phyloP scores from a whole-genome alignment of 768 basidiomycete genomes.

The Rhizopogon rudus region DNA sequence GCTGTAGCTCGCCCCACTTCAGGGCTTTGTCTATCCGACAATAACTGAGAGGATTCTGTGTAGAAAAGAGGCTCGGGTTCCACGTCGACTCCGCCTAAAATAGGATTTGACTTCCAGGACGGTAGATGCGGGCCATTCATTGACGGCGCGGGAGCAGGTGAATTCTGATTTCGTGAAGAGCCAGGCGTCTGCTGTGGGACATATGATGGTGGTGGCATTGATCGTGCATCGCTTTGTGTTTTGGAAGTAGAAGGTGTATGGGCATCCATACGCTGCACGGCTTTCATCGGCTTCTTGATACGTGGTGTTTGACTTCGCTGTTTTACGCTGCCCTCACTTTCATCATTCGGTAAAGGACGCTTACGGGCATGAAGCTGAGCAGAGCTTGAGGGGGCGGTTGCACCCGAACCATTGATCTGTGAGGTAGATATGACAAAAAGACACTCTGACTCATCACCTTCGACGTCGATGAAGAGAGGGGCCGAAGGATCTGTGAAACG shows the following conservation, averaged over 20 bases:
- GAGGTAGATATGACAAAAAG: conserved; percentile 81
- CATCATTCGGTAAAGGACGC: conserved; percentile 14
- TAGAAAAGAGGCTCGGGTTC: conserved; percentile 17
- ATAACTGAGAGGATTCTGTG: conserved; percentile 18
- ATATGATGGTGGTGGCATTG: conserved; percentile 36
- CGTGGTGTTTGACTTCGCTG: conserved; percentile 33
- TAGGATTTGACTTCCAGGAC: neutral
- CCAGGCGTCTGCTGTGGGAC: conserved; percentile 11
- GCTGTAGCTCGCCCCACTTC: neutral
- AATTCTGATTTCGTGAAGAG: conserved; percentile 3
- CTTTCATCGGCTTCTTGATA: conserved; percentile 33
- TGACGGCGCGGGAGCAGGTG: neutral
- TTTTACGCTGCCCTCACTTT: conserved; percentile 15
- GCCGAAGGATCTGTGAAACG: conserved; percentile 71
- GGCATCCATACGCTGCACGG: conserved; percentile 26
- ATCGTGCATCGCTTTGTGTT: conserved; percentile 18
- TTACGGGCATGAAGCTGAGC: conserved; percentile 13
- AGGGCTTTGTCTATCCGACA: conserved; percentile 2
- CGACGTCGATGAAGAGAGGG: conserved; percentile 75
- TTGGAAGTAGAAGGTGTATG: conserved; percentile 7
- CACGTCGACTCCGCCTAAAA: neutral
- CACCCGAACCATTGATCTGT: conserved; percentile 37
- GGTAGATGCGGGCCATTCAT: too few species aligned
- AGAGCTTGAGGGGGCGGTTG: conserved; percentile 11
- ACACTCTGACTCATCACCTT: conserved; percentile 57